phyloP scores from a whole-genome alignment of 768 basidiomycete genomes.

The Xanthoconium stramineum region DNA sequence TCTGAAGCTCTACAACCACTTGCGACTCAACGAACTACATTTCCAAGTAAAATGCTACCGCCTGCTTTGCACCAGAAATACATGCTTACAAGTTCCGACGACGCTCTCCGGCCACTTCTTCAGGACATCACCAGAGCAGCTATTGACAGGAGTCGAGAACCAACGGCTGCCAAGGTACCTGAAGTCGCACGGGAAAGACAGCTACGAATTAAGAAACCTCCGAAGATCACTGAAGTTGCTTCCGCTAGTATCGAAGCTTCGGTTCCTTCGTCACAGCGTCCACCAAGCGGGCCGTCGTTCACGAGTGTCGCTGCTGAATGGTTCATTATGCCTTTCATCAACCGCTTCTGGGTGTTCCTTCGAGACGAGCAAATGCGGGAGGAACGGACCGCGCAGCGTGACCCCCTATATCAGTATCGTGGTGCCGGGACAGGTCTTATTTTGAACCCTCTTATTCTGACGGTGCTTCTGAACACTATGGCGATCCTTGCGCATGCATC shows the following conservation, averaged over 20 bases:
- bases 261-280: slow-evolving; percentile 1
- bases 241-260: slow-evolving; percentile 18
- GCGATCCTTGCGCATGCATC: slow-evolving; percentile 80
- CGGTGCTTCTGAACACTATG: slow-evolving; percentile 73
- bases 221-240: slow-evolving; percentile 44
- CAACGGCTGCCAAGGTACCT: slow-evolving; percentile 53
- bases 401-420: slow-evolving; percentile 54
- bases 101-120: slow-evolving; percentile 52
- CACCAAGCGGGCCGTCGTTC: slow-evolving; percentile 38
- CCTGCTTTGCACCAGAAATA: slow-evolving; percentile 68
- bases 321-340: slow-evolving; percentile 87
- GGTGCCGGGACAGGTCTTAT: slow-evolving; percentile 81
- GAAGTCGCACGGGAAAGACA: slow-evolving; percentile 70
- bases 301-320: slow-evolving; percentile 77
- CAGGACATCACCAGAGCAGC: slow-evolving; percentile 61
- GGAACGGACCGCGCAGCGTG: slow-evolving; percentile 58
- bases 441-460: slow-evolving; percentile 71
- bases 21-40: slow-evolving; percentile 40
- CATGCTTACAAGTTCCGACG: slow-evolving; percentile 39
- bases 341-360: slow-evolving; percentile 94
- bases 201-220: slow-evolving; percentile 56
- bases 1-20: slow-evolving; percentile 32
- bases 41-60: slow-evolving; percentile 83
- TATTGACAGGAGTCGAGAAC: slow-evolving; percentile 58
- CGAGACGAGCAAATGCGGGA: slow-evolving; percentile 80